Conservation (phyloP, 208 protist species). For the Wallacemonas collosoma region DNA sequence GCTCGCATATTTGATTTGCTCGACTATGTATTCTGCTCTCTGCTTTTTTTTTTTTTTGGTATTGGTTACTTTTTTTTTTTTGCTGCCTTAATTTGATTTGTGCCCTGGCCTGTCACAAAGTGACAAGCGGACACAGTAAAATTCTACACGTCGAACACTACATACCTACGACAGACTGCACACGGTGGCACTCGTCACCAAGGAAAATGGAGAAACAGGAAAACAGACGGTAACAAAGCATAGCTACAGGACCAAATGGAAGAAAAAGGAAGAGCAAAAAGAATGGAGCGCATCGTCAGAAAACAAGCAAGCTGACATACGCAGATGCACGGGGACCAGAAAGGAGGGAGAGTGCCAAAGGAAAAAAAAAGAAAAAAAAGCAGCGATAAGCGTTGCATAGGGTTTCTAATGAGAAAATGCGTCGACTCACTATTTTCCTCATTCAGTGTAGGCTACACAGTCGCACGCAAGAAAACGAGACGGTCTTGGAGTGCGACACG, state of each 20-base stretch:
- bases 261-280: neutral
- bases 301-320: neutral
- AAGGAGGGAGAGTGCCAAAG: slow-evolving; percentile 19
- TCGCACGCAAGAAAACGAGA: no score
- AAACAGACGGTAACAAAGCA: neutral
- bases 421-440: no score
- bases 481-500: no score
- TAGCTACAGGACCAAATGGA: neutral
- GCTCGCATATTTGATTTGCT: no score
- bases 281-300: neutral
- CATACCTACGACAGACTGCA: neutral
- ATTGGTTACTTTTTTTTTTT: neutral
- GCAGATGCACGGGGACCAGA: neutral
- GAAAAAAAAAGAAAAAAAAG: slow-evolving; percentile 30
- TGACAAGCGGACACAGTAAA: neutral
- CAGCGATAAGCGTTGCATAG: neutral
- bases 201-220: no score
- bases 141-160: neutral
- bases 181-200: no score
- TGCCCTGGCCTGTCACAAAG: neutral
- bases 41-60: neutral
- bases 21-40: no score
- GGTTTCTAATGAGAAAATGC: no score
- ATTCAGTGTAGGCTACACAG: no score
- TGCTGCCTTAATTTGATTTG: neutral